Evolutionary conservation across 1,139 yeast genomes (phyloP).

Genomic region (Nadsonia starkeyi-henricii): DNA sequence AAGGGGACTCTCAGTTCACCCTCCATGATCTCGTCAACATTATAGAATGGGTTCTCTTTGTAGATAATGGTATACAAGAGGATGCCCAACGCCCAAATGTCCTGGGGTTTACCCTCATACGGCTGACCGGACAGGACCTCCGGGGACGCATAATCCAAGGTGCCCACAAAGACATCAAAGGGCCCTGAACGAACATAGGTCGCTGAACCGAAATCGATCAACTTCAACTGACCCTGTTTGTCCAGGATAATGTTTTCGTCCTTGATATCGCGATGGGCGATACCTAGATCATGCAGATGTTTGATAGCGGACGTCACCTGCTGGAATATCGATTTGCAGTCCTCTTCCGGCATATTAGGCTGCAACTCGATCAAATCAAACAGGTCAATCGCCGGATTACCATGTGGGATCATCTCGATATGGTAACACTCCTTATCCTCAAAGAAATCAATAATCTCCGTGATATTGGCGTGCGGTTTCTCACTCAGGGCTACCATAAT

Average conservation of each 20-base stretch:
- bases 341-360: conserved; percentile 62
- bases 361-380: conserved; percentile 83
- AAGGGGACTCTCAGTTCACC: conserved; percentile 64
- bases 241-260: conserved; percentile 91
- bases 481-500: conserved; percentile 60
- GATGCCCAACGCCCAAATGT: conserved; percentile 93
- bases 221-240: conserved; percentile 36
- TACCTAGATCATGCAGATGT: conserved; percentile 73
- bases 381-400: conserved; percentile 76
- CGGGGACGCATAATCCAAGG: conserved; percentile 94
- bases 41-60: conserved; percentile 90
- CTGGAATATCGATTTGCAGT: conserved; percentile 60
- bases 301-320: conserved; percentile 68
- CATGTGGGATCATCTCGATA: conserved; percentile 82
- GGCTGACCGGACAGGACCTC: conserved; percentile 82
- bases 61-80: conserved; percentile 77
- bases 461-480: conserved; percentile 75
- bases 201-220: conserved; percentile 93
- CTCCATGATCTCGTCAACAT: conserved; percentile 88
- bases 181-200: conserved; percentile 86
- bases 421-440: conserved; percentile 84
- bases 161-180: conserved; percentile 92
- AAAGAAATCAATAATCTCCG: conserved; percentile 75
- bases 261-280: conserved; percentile 87
- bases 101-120: conserved; percentile 88